Percentiles rank a stretch among this genome's conserved stretches.
Conservation (phyloP, 768 basidiomycete genomes). For the Mycena vitilis region DNA sequence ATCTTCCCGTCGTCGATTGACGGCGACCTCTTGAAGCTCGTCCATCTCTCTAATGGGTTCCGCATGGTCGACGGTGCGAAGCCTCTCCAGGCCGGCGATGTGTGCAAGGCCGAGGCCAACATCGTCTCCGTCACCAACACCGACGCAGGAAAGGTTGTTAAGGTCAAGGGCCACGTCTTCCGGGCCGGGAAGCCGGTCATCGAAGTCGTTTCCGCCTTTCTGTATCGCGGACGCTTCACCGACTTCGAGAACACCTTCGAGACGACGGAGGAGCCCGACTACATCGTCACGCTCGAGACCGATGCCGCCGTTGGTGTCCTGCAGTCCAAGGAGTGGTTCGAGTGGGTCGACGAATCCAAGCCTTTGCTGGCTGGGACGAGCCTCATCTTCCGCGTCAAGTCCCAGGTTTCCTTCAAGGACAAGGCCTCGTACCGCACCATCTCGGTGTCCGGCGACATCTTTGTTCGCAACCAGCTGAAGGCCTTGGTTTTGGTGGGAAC, state of each 20-base stretch:
- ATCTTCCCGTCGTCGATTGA: slow-evolving; percentile 95
- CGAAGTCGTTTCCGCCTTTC: slow-evolving; percentile 94
- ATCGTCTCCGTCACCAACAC: slow-evolving; percentile 92
- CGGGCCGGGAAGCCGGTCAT: slow-evolving; percentile 86
- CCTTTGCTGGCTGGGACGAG: slow-evolving; percentile 84
- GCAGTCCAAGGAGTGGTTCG: slow-evolving; percentile 97
- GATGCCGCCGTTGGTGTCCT: slow-evolving; percentile 91
- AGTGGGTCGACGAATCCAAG: slow-evolving; percentile 87
- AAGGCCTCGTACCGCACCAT: slow-evolving; percentile 86
- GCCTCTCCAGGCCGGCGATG: slow-evolving; percentile 85
- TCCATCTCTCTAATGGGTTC: slow-evolving; percentile 98
- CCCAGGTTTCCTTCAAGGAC: slow-evolving; percentile 92
- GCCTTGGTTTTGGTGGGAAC: slow-evolving; percentile 89
- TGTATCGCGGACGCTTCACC: slow-evolving; percentile 94
- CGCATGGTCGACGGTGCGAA: slow-evolving; percentile 82
- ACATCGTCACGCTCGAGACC: slow-evolving; percentile 77
- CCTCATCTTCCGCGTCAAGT: slow-evolving; percentile 90
- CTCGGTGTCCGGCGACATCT: slow-evolving; percentile 86
- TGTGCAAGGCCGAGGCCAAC: slow-evolving; percentile 89
- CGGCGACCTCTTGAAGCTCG: slow-evolving; percentile 94
- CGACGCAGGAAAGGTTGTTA: slow-evolving; percentile 93
- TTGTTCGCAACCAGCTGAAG: slow-evolving; percentile 89
- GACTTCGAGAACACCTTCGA: slow-evolving; percentile 99
- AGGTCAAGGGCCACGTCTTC: slow-evolving; percentile 86
- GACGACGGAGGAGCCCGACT: slow-evolving; percentile 89